Percentiles rank a stretch among this genome's conserved stretches.
These are phyloP conservation scores for Colletotrichum scovillei DNA, from an alignment of 2,329 filamentous ascomycete genomes.

Conservation along the genomic window DNA sequence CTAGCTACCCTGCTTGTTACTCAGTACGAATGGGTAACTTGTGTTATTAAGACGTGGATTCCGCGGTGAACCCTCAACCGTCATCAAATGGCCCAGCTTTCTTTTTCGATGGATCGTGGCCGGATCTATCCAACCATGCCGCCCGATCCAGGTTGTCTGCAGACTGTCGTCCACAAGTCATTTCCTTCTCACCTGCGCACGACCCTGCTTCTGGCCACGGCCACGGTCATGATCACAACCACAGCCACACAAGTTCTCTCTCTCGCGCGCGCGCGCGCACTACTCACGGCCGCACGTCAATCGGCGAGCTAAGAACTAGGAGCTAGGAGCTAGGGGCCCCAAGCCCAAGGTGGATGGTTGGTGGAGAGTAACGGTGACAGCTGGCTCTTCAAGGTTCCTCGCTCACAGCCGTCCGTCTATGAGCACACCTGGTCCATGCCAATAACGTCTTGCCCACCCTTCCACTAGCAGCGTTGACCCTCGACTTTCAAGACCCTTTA, in stretches of 20 bases:
- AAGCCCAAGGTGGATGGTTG: background rate
- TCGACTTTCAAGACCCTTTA: background rate
- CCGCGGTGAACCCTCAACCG: background rate
- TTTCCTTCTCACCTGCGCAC: background rate
- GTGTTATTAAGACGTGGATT: background rate
- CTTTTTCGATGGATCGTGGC: background rate
- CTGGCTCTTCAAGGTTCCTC: constrained; percentile 14
- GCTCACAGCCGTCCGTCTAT: constrained; percentile 1
- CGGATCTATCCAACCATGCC: background rate
- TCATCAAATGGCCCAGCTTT: background rate
- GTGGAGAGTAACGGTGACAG: constrained; percentile 6
- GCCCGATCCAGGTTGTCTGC: background rate
- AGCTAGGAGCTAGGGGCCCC: background rate
- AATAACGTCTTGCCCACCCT: background rate
- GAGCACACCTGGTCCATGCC: constrained; percentile 19
- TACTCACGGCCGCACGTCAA: background rate
- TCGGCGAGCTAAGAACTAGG: background rate
- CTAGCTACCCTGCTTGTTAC: background rate
- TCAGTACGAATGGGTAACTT: background rate
- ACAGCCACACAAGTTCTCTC: background rate
- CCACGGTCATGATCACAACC: background rate
- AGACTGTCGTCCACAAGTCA: background rate
- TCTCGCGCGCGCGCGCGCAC: background rate
- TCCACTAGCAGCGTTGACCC: background rate
- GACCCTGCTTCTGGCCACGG: background rate